Evolutionary conservation across 108 stramenopile species (phyloP), one percentile per base, ranked within the genome.

Genomic region (Nitzschia putrida): DNA sequence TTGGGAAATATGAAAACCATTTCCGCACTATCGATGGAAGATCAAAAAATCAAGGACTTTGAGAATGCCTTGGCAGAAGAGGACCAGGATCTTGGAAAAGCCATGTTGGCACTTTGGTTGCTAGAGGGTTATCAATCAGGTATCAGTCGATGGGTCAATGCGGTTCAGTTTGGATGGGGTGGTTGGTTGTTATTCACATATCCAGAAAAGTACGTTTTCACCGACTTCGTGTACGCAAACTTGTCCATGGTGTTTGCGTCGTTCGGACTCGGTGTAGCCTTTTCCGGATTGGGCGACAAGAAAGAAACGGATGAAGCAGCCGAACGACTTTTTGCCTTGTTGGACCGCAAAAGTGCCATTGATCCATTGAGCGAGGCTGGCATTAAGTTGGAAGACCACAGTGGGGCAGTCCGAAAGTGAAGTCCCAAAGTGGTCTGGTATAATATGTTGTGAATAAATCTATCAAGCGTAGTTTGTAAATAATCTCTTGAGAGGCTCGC

Each of bases 1-100:
- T 63, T 92, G 26, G 61, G 85, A 23, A 92, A 89, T 68, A 92
- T 92, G 52, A 77, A 85, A 12, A 92, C 91, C 29, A 88, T 92
- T 12, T 72, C 88, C 8, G 80, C 91, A 0, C 51, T 92, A 39
- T 81, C 82, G 7, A 63, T 92, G 39, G 87, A 92, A 69, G 72
- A 80, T 38, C 57, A 72, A 37, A 57, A 86, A 57, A 79, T 78
- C 53, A 52, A 76, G 18, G 82, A 87, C 47, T 93, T 80, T 60
- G 68, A 80, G 57, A 61, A 66, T 10, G 87, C 92, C 3, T 58
- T 89, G 64, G n/a, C 60, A 34, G 45, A 44, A 16, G 64, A 12
- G 66, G 53, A 49, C 3, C 14, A 18, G 3, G 18, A 6, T 2
- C 14, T 16, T 18, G 18, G n/a, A 16, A 49, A 18, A 6, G 4